Base-by-base conservation (phyloP, 257 asterid genomes). In the Fraxinus americana region DNA sequence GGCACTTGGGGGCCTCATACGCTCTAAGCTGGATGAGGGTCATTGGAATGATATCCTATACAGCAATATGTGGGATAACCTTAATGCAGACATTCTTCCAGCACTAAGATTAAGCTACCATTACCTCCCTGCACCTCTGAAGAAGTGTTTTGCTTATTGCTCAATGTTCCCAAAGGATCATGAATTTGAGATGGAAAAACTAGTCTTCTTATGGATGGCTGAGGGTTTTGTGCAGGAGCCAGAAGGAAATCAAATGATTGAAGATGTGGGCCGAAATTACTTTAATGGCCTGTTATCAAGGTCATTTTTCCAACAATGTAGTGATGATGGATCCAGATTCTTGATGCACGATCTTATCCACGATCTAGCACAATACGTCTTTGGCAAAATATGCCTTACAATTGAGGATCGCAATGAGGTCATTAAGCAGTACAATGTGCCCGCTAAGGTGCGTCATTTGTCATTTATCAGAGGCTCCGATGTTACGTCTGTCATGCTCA, bases 131-230 rank as follows among this genome's bases (percentile, higher is more conserved):
- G 59, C 91, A 67, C 90, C 82, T 72, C 59, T 90, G 87, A 90
- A 88, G 82, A 89, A 88, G 74, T 74, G 85, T 2, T 88, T 90
- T 79, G 86, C 95, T 25, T 90, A 90, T 75, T 87, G 90, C 82
- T 88, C 91, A 50, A 81, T 90, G 71, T 90, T 90, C 70, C 92
- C 95, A 0, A 88, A 90, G 88, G 92, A 87, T 71, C 87, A 90
- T 69, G 86, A 85, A 79, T 88, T 90, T 65, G 86, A 90, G 74
- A 84, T 73, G 82, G 80, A 73, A 13, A 87, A 87, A 85, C 81
- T 90, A 21, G 89, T 90, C 27, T 41, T 32, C 23, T 71, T 88
- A 34, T 90, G 95, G 91, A 88, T 88, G 87, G 91, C 87, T 8
- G 92, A 88, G 80, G 92, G 95, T 13, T 90, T 88, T 80, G 80